Conservation (phyloP, 495 filamentous ascomycete species). For the Cercophora newfieldiana region DNA sequence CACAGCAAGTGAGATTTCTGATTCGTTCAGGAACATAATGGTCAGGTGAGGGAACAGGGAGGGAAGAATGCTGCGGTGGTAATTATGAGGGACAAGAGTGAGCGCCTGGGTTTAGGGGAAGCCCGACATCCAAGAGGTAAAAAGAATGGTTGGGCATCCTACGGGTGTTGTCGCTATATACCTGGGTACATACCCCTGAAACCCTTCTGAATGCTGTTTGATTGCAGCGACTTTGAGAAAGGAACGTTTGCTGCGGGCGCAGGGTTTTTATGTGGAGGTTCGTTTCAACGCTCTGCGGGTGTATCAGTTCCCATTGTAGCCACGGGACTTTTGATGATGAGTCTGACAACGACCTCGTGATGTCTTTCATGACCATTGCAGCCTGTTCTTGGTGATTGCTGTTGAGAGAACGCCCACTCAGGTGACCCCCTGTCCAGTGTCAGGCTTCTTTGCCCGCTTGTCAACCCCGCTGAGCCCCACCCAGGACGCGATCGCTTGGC, state of each 20-base stretch:
- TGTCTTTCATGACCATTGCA: background rate
- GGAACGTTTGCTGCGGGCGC: background rate
- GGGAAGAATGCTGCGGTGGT: background rate
- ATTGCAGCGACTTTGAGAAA: background rate
- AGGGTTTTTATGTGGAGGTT: background rate
- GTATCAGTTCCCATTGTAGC: background rate
- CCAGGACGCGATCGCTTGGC: constrained; percentile 24
- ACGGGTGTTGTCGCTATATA: constrained; percentile 3
- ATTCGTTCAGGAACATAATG: constrained; percentile 52
- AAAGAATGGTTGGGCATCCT: background rate
- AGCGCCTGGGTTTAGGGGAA: background rate
- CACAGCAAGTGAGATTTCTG: constrained; percentile 45
- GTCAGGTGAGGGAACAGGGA: constrained; percentile 35
- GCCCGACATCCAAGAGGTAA: background rate
- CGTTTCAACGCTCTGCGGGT: background rate
- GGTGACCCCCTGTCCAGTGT: background rate
- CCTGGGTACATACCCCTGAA: background rate
- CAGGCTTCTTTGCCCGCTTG: background rate
- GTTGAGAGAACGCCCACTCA: background rate
- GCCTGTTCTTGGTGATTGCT: no score
- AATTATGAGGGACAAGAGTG: background rate
- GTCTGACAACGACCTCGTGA: background rate
- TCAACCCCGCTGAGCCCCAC: constrained; percentile 13
- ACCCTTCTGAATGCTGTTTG: background rate
- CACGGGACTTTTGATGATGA: no score